Percentiles rank a stretch among this genome's conserved stretches.
phyloP scores from a whole-genome alignment of 2,329 filamentous ascomycete species.

The Ceratocystiopsis brevicomis region DNA sequence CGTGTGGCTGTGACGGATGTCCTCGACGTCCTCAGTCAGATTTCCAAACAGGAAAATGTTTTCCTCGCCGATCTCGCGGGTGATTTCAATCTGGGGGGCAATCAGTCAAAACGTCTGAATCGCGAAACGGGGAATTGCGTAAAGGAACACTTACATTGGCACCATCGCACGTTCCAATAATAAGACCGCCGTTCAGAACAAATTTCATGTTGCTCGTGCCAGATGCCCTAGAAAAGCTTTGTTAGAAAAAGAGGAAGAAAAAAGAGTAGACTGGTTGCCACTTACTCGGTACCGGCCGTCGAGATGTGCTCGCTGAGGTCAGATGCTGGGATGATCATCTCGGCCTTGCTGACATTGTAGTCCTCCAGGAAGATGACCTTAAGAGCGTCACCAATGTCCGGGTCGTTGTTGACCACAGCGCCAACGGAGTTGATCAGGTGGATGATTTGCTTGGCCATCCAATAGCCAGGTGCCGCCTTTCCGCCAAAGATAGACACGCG shows the following conservation, averaged over 20 bases:
- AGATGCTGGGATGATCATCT: slow-evolving; percentile 85
- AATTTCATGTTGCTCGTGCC: slow-evolving; percentile 99
- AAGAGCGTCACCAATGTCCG: slow-evolving; percentile 77
- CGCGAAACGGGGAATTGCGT: neutral
- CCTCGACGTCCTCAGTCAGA: slow-evolving; percentile 87
- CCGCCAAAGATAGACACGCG: slow-evolving; percentile 93
- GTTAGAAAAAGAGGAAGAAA: slow-evolving; percentile 3
- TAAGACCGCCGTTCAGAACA: slow-evolving; percentile 86
- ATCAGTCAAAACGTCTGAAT: neutral
- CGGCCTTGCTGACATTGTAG: slow-evolving; percentile 98
- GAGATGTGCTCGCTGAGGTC: slow-evolving; percentile 98
- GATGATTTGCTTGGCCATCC: slow-evolving; percentile 99
- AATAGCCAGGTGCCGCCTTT: slow-evolving; percentile 94
- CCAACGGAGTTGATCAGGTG: slow-evolving; percentile 90
- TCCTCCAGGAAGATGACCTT: slow-evolving; percentile 97
- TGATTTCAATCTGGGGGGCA: slow-evolving; percentile 65
- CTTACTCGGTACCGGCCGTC: slow-evolving; percentile 78
- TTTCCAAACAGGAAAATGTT: slow-evolving; percentile 99
- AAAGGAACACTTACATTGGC: slow-evolving; percentile 54
- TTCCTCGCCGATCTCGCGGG: slow-evolving; percentile 83
- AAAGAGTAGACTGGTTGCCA: slow-evolving; percentile 5
- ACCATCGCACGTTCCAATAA: slow-evolving; percentile 95
- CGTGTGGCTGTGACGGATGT: slow-evolving; percentile 75
- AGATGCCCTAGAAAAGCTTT: slow-evolving; percentile 28
- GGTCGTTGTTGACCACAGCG: slow-evolving; percentile 75